Evolutionary conservation across 495 filamentous ascomycete genomes (phyloP).

Genomic region (Aspergillus bertholletiae): DNA sequence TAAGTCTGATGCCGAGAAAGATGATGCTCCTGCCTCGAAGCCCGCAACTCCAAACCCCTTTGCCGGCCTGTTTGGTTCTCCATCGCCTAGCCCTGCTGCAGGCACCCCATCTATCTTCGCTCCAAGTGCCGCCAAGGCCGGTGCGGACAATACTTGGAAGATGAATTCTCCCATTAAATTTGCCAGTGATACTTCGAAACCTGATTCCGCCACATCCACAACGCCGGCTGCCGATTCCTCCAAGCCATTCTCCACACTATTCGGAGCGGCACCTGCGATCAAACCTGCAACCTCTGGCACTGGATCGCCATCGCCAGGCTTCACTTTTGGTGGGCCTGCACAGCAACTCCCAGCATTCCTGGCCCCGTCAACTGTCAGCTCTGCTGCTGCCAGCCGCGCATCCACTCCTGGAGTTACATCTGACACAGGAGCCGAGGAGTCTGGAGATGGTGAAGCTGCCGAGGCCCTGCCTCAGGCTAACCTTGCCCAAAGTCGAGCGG

Average conservation of each 20-base stretch:
- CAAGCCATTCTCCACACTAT: constrained; percentile 40
- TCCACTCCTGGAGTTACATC: constrained; percentile 51
- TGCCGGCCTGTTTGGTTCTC: constrained; percentile 19
- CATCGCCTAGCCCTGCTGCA: constrained; percentile 13
- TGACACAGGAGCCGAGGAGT: constrained; percentile 58
- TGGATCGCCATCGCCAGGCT: constrained; percentile 28
- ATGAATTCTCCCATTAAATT: constrained; percentile 50
- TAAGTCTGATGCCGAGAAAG: constrained; percentile 15
- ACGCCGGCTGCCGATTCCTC: constrained; percentile 26
- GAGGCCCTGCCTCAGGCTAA: constrained; percentile 53
- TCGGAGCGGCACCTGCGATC: constrained; percentile 30
- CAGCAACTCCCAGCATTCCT: constrained; percentile 29
- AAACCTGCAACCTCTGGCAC: constrained; percentile 24
- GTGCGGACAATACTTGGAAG: constrained; percentile 53
- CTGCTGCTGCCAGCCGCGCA: constrained; percentile 27
- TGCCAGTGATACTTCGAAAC: constrained; percentile 17
- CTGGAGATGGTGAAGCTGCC: constrained; percentile 50
- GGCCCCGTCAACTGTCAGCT: constrained; percentile 31
- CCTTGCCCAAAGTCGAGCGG: constrained; percentile 58
- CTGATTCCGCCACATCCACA: constrained; percentile 27
- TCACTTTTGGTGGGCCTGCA: constrained; percentile 35
- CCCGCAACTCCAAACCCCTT: constrained; percentile 22
- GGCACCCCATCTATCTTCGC: constrained; percentile 22
- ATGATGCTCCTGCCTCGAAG: constrained; percentile 11
- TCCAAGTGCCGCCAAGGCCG: constrained; percentile 12